Conservation (phyloP, 345 rosid genomes). For the Populus alba region DNA sequence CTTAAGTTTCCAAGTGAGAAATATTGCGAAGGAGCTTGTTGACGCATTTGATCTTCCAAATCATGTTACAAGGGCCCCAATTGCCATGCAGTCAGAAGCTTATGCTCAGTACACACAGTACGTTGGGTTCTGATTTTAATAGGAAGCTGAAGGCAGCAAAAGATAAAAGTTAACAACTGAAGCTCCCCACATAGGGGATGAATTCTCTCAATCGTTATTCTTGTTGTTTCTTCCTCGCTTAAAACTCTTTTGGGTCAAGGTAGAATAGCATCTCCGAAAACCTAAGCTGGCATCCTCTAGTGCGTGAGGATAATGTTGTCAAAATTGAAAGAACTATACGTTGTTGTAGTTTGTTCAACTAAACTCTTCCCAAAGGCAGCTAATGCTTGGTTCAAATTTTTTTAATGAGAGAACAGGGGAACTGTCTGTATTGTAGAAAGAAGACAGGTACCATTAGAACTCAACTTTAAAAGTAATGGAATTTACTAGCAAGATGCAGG, state of each 20-base stretch:
- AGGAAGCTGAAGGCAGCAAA: background rate
- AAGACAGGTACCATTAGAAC: background rate
- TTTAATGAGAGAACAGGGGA: background rate
- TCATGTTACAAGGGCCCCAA: constrained; percentile 82
- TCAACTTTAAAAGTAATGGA: background rate
- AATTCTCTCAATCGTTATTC: background rate
- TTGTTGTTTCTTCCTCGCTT: background rate
- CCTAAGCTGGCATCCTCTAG: background rate
- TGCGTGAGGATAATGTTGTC: background rate
- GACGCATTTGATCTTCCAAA: constrained; percentile 85
- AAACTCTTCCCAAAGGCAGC: background rate
- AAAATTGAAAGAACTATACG: background rate
- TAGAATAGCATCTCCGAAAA: background rate
- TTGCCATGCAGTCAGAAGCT: constrained; percentile 90
- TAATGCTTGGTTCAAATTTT: background rate
- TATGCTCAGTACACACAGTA: constrained; percentile 81
- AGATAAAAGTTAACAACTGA: background rate
- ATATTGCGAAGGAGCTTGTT: constrained; percentile 70
- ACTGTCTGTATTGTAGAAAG: too few species aligned
- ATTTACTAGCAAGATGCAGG: background rate
- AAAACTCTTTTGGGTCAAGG: background rate
- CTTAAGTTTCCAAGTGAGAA: constrained; percentile 85
- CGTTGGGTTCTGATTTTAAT: constrained; percentile 58
- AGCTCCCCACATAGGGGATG: background rate
- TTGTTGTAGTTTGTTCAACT: background rate